These are phyloP conservation scores for Penicillium pulvis DNA, from an alignment of 495 filamentous ascomycete species.

Conservation along the genomic window DNA sequence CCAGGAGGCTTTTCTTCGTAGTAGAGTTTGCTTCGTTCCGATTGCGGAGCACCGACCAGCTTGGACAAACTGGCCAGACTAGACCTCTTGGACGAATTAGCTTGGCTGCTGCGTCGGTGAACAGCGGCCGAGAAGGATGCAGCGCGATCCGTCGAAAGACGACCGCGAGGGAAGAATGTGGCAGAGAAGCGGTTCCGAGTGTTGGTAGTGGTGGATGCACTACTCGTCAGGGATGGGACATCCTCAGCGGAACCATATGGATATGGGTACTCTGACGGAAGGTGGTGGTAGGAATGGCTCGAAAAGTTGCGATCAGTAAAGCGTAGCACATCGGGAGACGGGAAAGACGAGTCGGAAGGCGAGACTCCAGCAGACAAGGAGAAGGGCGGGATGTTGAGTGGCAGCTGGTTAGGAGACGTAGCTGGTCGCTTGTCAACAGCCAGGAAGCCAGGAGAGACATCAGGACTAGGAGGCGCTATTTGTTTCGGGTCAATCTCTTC, in stretches of 20 bases:
- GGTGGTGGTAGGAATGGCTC: conserved; percentile 57
- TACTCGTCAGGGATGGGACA: conserved; percentile 84
- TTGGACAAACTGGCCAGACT: conserved; percentile 86
- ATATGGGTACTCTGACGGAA: conserved; percentile 61
- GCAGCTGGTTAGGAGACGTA: conserved; percentile 56
- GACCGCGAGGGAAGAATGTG: conserved; percentile 46
- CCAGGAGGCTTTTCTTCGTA: conserved; percentile 66
- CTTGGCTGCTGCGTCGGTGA: conserved; percentile 55
- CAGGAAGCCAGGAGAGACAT: conserved; percentile 46
- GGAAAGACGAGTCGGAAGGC: conserved; percentile 49
- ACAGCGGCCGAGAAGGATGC: conserved; percentile 68
- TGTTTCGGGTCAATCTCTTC: conserved; percentile 33
- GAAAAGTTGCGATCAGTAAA: conserved; percentile 46
- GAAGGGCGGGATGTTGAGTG: conserved; percentile 48
- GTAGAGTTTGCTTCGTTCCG: conserved; percentile 77
- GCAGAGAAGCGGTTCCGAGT: conserved; percentile 49
- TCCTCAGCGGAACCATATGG: conserved; percentile 80
- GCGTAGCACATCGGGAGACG: conserved; percentile 56
- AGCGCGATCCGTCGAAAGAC: conserved; percentile 60
- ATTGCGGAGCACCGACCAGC: conserved; percentile 74
- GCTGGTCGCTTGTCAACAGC: conserved; percentile 51
- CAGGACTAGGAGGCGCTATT: conserved; percentile 38
- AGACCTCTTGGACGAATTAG: conserved; percentile 62
- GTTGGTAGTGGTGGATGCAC: conserved; percentile 81
- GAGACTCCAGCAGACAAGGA: conserved; percentile 44